Evolutionary conservation across 805 yeast genomes (phyloP).

Genomic region (Ogataea philodendri): DNA sequence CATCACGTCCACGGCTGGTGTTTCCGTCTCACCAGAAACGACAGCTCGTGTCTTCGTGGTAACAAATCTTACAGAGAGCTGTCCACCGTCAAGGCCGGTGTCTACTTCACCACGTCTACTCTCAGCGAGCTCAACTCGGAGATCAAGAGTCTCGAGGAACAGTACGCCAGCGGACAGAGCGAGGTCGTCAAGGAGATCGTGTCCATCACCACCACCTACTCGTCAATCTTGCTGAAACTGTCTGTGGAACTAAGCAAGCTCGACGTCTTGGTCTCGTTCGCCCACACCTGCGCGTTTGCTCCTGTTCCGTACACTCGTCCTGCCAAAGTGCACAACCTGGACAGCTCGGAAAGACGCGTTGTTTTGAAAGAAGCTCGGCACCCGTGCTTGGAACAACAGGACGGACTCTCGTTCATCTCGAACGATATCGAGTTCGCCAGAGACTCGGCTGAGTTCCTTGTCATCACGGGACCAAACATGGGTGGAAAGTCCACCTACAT

Average conservation of each 20-base stretch:
- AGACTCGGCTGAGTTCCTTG: constrained; percentile 61
- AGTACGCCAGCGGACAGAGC: constrained; percentile 73
- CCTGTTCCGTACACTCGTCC: constrained; percentile 83
- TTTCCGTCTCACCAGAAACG: constrained; percentile 86
- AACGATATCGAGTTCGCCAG: constrained; percentile 76
- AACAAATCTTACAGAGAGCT: constrained; percentile 66
- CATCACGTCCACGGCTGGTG: constrained; percentile 94
- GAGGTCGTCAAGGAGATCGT: constrained; percentile 81
- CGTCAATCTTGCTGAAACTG: constrained; percentile 70
- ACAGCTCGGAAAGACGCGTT: constrained; percentile 48
- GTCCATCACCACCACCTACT: constrained; percentile 74
- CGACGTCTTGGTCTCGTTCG: constrained; percentile 84
- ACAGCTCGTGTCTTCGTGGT: constrained; percentile 74
- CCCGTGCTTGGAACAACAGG: constrained; percentile 92
- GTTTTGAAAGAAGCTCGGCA: constrained; percentile 78
- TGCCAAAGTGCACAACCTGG: constrained; percentile 46
- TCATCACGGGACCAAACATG: constrained; percentile 96
- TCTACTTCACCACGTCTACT: constrained; percentile 75
- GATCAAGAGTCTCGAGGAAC: constrained; percentile 55
- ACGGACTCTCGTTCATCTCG: constrained; percentile 84
- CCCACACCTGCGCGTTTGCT: constrained; percentile 79
- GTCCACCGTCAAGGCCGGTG: constrained; percentile 94
- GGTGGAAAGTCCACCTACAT: constrained; percentile 96
- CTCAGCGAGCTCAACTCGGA: constrained; percentile 60
- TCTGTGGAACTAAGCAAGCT: constrained; percentile 64